Percentiles rank a stretch among this genome's conserved stretches.
These are phyloP conservation scores for Noccaea bulbosa DNA, from an alignment of 345 rosid species.

Conservation along the genomic window DNA sequence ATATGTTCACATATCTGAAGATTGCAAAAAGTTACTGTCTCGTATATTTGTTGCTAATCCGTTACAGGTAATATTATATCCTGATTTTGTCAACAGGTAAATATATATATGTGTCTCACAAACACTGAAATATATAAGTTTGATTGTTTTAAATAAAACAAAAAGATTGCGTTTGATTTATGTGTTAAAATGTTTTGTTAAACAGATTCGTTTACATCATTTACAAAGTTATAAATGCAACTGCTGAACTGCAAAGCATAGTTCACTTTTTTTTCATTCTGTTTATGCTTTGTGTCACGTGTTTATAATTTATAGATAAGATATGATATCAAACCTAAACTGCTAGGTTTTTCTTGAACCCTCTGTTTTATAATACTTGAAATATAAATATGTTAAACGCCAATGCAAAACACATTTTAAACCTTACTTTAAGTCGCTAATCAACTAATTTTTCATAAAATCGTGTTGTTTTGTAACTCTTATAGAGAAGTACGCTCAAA, in stretches of 20 bases:
- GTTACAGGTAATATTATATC: slow-evolving; percentile 52
- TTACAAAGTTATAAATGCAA: background rate
- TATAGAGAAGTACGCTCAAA: slow-evolving; percentile 63
- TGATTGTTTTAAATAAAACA: slow-evolving; percentile 5
- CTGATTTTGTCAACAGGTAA: background rate
- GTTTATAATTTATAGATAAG: too few species aligned
- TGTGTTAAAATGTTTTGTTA: too few species aligned
- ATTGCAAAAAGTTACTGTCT: slow-evolving; percentile 68
- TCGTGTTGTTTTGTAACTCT: background rate
- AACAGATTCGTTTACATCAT: background rate
- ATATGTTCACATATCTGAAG: slow-evolving; percentile 75
- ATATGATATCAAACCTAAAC: background rate
- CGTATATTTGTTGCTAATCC: slow-evolving; percentile 82
- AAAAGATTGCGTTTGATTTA: background rate
- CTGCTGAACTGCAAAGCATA: background rate
- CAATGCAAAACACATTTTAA: background rate
- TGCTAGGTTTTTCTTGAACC: background rate
- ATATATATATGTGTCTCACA: too few species aligned
- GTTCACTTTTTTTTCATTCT: too few species aligned
- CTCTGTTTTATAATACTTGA: too few species aligned
- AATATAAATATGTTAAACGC: background rate
- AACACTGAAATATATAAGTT: too few species aligned
- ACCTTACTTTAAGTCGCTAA: background rate
- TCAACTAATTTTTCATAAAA: background rate
- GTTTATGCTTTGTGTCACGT: background rate